Base-by-base conservation (phyloP, 768 basidiomycete genomes). In the Boletellus sp. region DNA sequence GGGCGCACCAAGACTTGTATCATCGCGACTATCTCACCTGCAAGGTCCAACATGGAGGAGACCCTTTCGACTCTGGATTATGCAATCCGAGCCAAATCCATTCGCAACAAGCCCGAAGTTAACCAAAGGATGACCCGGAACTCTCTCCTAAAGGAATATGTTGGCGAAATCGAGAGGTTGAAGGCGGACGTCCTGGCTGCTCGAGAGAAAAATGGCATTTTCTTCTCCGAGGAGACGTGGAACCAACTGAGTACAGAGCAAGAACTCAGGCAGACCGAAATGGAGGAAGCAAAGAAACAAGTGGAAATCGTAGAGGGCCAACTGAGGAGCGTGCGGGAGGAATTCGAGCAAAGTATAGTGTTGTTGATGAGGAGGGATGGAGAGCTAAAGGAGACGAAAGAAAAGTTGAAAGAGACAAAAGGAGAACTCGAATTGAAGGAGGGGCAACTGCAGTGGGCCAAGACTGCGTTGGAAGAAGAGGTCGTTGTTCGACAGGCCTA, bases 21-120 rank as follows among this genome's bases (percentile, higher is more conserved):
- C 63, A 90, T 99, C 54, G 96, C 94, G 0, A 98, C 96, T 6
- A 82, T 97, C 60, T 95, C 93, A 9, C 95, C 96, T 1, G 90
- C 92, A 5, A 83, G 90, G 20, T 90, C 84, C 22, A 97, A 95
- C 64, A 80, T 95, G 72, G 96, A 99, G 68, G 96, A 98, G 70
- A 98, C 96, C 0, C 79, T 96, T 17, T 96, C 94, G 3, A 99
- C 96, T 0, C 84, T 99, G 38, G 94, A 97, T 66, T 99, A 99
- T 59, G 95, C 96, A 26, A 79, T 92, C 40, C 84, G 91, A 22
- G 96, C 96, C 24, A 97, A 95, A 66, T 89, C 90, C 22, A 98
- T 99, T 62, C 81, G 84, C 44, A 98, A 98, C 72, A 87, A 88
- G 59, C 96, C 96, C 8, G 94, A 98, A 67, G 71, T 96, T 34